Evolutionary conservation across 352 stramenopile species (phyloP).

Genomic region (Phytophthora nicotianae): DNA sequence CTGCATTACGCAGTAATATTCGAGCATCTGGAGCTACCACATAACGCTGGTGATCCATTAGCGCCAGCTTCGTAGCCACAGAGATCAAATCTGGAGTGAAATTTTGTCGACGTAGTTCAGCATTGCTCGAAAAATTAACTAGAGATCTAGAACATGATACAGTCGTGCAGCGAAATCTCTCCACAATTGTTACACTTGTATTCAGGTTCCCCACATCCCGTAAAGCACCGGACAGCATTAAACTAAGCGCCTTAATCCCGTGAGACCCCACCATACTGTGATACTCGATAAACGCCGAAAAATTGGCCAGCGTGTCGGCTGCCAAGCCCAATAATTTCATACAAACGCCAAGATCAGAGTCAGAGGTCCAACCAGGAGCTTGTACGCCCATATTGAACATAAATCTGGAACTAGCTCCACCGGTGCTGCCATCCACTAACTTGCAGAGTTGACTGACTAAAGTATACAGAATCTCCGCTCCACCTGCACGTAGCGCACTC

Average conservation of each 20-base stretch:
- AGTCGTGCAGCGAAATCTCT: conserved; percentile 48
- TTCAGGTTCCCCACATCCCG: conserved; percentile 50
- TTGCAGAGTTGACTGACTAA: conserved; percentile 56
- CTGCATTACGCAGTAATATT: conserved; percentile 55
- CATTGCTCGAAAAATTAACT: conserved; percentile 74
- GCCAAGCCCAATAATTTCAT: conserved; percentile 55
- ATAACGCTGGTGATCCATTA: conserved; percentile 50
- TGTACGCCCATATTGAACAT: conserved; percentile 3
- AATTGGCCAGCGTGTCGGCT: conserved; percentile 67
- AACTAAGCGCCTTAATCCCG: conserved; percentile 54
- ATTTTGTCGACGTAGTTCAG: conserved; percentile 52
- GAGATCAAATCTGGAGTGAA: conserved; percentile 64
- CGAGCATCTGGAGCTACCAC: conserved; percentile 27
- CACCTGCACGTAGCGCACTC: conserved; percentile 56
- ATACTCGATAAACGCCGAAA: conserved; percentile 70
- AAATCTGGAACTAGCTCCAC: conserved; percentile 28
- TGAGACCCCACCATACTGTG: conserved; percentile 52
- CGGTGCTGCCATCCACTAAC: conserved; percentile 40
- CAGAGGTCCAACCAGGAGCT: conserved; percentile 23
- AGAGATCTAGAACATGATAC: conserved; percentile 63
- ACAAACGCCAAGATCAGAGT: conserved; percentile 25
- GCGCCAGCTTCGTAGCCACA: conserved; percentile 49
- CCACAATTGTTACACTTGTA: conserved; percentile 40
- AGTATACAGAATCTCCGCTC: conserved; percentile 58
- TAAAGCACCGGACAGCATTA: conserved; percentile 53